phyloP scores from a whole-genome alignment of 768 basidiomycete species.

The Leccinum sublutescens region DNA sequence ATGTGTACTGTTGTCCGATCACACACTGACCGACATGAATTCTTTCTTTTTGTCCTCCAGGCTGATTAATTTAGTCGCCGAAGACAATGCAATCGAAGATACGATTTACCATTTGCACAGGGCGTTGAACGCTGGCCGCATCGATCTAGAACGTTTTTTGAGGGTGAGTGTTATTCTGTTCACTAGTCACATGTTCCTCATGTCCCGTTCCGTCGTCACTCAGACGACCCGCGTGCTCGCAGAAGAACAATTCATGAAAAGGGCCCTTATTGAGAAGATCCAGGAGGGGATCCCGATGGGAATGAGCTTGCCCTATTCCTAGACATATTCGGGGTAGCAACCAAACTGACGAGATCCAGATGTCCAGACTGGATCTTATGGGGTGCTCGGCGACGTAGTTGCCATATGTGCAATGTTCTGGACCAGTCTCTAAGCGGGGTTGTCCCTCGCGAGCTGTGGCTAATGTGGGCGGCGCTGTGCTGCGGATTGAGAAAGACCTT shows the following conservation, averaged over 20 bases:
- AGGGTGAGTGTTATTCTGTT: constrained; percentile 55
- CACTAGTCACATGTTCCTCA: constrained; percentile 17
- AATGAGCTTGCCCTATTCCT: constrained; percentile 37
- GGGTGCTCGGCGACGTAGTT: constrained; percentile 37
- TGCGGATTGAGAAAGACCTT: constrained; percentile 18
- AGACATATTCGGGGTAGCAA: constrained; percentile 39
- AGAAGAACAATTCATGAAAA: constrained; percentile 96
- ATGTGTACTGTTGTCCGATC: not conserved
- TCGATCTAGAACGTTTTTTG: constrained; percentile 93
- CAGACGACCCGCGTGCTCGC: constrained; percentile 85
- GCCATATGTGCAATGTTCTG: constrained; percentile 37
- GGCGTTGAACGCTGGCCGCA: constrained; percentile 85
- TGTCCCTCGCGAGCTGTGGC: constrained; percentile 12
- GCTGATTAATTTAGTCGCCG: constrained; percentile 95
- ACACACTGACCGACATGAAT: constrained; percentile 16
- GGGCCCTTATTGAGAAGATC: constrained; percentile 93
- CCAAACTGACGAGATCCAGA: constrained; percentile 25
- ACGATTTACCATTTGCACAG: constrained; percentile 96
- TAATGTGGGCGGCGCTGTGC: constrained; percentile 18
- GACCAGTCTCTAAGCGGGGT: constrained; percentile 28
- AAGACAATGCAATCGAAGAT: constrained; percentile 98
- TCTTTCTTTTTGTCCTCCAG: constrained; percentile 40
- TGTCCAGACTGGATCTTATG: constrained; percentile 24
- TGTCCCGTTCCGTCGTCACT: constrained; percentile 17
- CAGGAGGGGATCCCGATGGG: constrained; percentile 55